These are phyloP conservation scores for Mortierella sp. DNA, from an alignment of 371 early-diverging fungal genomes.

Conservation along the genomic window DNA sequence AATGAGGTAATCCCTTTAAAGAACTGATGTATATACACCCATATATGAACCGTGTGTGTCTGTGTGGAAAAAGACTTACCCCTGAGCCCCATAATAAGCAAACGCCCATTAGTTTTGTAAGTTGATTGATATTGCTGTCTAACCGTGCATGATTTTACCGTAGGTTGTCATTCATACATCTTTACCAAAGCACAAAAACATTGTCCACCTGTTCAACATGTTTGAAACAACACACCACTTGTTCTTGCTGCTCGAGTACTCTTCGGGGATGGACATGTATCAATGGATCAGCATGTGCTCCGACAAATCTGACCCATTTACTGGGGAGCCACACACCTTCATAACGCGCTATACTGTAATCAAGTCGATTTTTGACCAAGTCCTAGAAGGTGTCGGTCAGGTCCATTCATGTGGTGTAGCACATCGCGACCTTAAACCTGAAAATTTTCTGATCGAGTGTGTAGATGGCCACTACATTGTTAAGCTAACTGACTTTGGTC, in stretches of 20 bases:
- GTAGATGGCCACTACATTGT: constrained; percentile 53
- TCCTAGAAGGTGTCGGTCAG: constrained; percentile 84
- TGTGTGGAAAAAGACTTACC: neutral
- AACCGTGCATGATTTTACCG: constrained; percentile 16
- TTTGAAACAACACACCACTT: constrained; percentile 77
- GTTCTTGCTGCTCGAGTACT: constrained; percentile 85
- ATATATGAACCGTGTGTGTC: neutral
- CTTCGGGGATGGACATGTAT: constrained; percentile 84
- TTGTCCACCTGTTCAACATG: constrained; percentile 76
- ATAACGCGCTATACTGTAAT: constrained; percentile 74
- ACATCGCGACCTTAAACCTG: constrained; percentile 95
- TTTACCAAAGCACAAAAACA: constrained; percentile 74
- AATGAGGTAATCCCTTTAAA: constrained; percentile 62
- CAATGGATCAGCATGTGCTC: constrained; percentile 73
- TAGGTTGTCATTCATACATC: constrained; percentile 71
- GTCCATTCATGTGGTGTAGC: constrained; percentile 84
- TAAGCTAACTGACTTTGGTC: constrained; percentile 86
- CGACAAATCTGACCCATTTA: constrained; percentile 70
- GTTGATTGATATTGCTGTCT: neutral
- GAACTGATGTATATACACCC: too few species aligned
- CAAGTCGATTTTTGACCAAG: constrained; percentile 83
- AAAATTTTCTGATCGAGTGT: constrained; percentile 83
- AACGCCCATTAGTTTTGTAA: neutral
- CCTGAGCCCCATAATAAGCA: neutral
- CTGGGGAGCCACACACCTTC: constrained; percentile 61